phyloP scores from a whole-genome alignment of 179 eudicot species.

The Actinidia polygama region DNA sequence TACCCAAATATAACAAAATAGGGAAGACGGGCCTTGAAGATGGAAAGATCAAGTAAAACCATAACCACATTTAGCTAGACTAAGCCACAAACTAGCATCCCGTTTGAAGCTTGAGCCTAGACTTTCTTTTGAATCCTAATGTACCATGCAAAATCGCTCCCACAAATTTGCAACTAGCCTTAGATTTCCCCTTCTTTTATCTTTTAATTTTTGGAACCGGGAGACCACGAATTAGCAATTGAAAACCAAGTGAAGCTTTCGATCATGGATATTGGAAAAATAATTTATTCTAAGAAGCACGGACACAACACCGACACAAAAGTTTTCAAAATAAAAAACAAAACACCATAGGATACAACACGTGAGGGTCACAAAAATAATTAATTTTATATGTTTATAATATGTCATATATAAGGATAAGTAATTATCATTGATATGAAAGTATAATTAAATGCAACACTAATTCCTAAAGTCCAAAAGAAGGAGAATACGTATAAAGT shows the following conservation, averaged over 20 bases:
- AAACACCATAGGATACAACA: too few species aligned
- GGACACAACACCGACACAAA: too few species aligned
- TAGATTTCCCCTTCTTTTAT: not conserved
- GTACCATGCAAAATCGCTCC: not conserved
- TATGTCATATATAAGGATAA: too few species aligned
- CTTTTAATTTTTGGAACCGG: too few species aligned
- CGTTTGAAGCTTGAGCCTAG: not conserved
- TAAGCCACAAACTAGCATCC: not conserved
- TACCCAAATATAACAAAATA: not conserved
- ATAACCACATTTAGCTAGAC: not conserved
- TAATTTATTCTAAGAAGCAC: too few species aligned
- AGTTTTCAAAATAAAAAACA: too few species aligned
- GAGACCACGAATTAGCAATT: not conserved
- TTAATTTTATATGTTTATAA: too few species aligned
- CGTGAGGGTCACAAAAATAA: too few species aligned
- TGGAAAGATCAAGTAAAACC: not conserved
- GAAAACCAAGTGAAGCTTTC: not conserved
- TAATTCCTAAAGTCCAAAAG: too few species aligned
- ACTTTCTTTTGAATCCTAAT: not conserved
- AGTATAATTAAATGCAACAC: too few species aligned
- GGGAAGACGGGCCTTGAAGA: not conserved
- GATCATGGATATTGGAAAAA: not conserved
- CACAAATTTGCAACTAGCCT: not conserved
- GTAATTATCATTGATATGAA: too few species aligned
- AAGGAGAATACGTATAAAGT: too few species aligned